These are phyloP conservation scores for Brassica rapa DNA, from an alignment of 345 rosid genomes.

Conservation along the genomic window DNA sequence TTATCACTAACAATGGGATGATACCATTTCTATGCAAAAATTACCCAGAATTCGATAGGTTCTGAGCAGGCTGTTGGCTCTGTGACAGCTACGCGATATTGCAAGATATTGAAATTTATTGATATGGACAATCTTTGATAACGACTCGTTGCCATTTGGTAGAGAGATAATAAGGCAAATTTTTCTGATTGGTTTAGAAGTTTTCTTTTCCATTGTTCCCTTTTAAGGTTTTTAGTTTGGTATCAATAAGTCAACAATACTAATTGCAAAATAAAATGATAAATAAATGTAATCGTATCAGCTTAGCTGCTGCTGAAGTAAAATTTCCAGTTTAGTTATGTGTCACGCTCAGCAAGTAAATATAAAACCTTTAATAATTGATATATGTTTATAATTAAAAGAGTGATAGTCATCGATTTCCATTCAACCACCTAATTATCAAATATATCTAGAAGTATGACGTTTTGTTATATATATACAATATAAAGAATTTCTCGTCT, in stretches of 20 bases:
- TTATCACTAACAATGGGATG: conserved; percentile 44
- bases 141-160: conserved; percentile 32
- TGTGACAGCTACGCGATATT: conserved; percentile 47
- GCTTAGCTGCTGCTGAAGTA: conserved; percentile 17
- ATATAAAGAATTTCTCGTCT: not conserved
- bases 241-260: conserved; percentile 35
- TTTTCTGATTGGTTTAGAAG: conserved; percentile 31
- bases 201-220: conserved; percentile 24
- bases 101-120: conserved; percentile 40
- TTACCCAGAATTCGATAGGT: conserved; percentile 37
- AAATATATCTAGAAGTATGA: not conserved
- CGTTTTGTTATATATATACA: not conserved
- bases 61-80: conserved; percentile 41
- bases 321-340: conserved; percentile 14
- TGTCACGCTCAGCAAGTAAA: not conserved
- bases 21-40: conserved; percentile 43
- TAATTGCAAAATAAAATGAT: conserved; percentile 16
- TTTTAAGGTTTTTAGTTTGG: conserved; percentile 37
- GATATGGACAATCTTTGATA: conserved; percentile 44
- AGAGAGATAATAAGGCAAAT: conserved; percentile 18
- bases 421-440: not conserved
- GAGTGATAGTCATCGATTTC: not conserved
- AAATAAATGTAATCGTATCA: not conserved
- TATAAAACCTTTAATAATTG: not conserved
- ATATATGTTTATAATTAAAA: not conserved